These are phyloP conservation scores for Sphenostylis stenocarpa DNA, from an alignment of 306 rosid genomes.

Conservation along the genomic window DNA sequence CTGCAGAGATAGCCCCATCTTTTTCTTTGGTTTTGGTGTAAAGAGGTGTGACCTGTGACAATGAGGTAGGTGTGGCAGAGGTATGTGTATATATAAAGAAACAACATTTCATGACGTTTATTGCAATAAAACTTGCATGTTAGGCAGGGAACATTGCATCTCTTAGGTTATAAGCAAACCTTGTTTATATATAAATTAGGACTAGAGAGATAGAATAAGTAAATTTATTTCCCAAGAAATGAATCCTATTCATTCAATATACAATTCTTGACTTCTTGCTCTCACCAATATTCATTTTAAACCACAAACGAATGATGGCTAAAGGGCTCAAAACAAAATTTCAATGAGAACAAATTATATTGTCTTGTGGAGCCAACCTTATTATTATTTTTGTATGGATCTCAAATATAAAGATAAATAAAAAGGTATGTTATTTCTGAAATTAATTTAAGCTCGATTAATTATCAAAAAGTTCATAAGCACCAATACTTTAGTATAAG, in stretches of 20 bases:
- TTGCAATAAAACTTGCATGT: conserved; percentile 41
- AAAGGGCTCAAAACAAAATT: neutral
- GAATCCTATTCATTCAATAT: conserved; percentile 29
- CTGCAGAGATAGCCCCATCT: conserved; percentile 56
- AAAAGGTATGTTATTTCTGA: neutral
- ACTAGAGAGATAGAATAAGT: neutral
- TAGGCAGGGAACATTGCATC: conserved; percentile 48
- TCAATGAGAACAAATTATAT: neutral
- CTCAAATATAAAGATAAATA: neutral
- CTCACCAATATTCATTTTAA: neutral
- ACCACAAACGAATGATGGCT: neutral
- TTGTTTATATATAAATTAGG: neutral
- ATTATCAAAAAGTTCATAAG: neutral
- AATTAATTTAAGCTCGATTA: neutral
- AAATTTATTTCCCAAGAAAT: conserved; percentile 36
- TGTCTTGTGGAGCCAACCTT: neutral
- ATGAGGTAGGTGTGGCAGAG: conserved; percentile 9
- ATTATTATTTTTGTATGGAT: neutral
- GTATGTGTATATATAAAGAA: neutral
- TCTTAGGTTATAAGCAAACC: conserved; percentile 47
- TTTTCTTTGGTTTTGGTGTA: conserved; percentile 7
- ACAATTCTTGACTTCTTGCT: conserved; percentile 23
- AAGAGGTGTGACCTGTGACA: conserved; percentile 6
- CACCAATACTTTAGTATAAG: too few relatives aligned
- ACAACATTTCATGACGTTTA: conserved; percentile 16